These are phyloP conservation scores for Dothideomycetidae sp. DNA, from an alignment of 2,329 filamentous ascomycete genomes.

Conservation along the genomic window DNA sequence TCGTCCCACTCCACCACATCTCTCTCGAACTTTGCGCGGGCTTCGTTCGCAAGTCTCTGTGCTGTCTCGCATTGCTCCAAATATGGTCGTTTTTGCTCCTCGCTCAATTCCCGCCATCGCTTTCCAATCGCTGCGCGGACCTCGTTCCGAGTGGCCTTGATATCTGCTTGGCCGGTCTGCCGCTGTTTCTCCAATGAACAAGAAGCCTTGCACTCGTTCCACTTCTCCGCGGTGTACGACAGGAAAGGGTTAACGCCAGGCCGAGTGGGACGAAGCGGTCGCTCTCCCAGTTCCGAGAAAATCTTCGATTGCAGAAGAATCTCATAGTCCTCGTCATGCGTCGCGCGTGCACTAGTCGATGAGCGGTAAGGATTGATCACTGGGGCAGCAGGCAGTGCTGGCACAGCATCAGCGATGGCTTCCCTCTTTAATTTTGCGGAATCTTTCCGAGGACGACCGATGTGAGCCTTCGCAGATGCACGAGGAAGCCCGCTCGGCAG, in stretches of 20 bases:
- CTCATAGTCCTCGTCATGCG: constrained; percentile 38
- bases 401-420: constrained; percentile 11
- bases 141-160: constrained; percentile 55
- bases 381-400: constrained; percentile 8
- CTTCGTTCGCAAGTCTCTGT: constrained; percentile 49
- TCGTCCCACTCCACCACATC: constrained; percentile 58
- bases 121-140: constrained; percentile 73
- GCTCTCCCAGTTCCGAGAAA: constrained; percentile 52
- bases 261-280: constrained; percentile 57
- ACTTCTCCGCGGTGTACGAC: constrained; percentile 68
- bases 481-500: constrained; percentile 8
- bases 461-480: constrained; percentile 9
- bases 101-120: constrained; percentile 71
- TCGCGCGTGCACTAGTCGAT: constrained; percentile 10
- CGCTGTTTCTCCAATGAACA: constrained; percentile 53
- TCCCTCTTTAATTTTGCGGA: constrained; percentile 5
- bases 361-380: constrained; percentile 12
- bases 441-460: constrained; percentile 8
- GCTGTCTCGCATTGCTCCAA: constrained; percentile 58
- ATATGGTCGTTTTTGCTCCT: constrained; percentile 62
- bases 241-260: constrained; percentile 74
- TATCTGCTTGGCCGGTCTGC: constrained; percentile 49
- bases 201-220: constrained; percentile 46
- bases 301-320: constrained; percentile 43
- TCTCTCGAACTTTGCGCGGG: constrained; percentile 45